Percentiles rank a stretch among this genome's conserved stretches.
phyloP scores from a whole-genome alignment of 352 stramenopile genomes.

The Thraustochytrium sp. region DNA sequence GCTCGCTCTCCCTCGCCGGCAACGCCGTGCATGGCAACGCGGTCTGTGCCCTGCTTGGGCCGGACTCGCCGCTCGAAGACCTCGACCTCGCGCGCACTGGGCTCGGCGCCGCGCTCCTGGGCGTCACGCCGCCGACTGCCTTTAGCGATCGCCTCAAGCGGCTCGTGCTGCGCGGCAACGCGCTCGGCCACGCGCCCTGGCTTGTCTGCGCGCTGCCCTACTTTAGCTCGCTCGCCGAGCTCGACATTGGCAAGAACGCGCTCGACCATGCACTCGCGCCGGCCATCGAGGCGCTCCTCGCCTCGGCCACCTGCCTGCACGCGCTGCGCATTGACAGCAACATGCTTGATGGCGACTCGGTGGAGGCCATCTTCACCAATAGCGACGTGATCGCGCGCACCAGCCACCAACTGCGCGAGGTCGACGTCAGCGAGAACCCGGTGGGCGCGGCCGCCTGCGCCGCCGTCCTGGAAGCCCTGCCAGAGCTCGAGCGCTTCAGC shows the following conservation, averaged over 20 bases:
- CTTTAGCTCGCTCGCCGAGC: background rate
- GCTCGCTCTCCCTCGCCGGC: background rate
- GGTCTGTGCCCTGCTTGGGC: background rate
- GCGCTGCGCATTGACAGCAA: background rate
- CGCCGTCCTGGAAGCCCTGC: background rate
- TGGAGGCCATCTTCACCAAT: background rate
- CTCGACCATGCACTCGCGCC: background rate
- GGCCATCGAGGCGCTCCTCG: background rate
- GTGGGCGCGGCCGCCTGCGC: background rate
- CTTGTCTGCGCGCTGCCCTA: background rate
- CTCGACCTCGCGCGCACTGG: background rate
- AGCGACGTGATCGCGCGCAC: too few relatives aligned
- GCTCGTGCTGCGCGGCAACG: background rate
- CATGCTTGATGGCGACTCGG: background rate
- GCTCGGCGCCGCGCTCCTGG: background rate
- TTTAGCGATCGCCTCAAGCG: background rate
- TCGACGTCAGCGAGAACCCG: conserved; percentile 5
- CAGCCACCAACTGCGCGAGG: background rate
- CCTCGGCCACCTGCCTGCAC: background rate
- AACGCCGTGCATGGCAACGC: background rate
- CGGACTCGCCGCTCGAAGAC: background rate
- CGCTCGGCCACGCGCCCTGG: background rate
- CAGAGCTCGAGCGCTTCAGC: background rate
- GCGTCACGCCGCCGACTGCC: background rate
- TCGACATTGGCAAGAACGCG: background rate